These are phyloP conservation scores for Tolypocladium paradoxum DNA, from an alignment of 2,329 filamentous ascomycete genomes.

Conservation along the genomic window DNA sequence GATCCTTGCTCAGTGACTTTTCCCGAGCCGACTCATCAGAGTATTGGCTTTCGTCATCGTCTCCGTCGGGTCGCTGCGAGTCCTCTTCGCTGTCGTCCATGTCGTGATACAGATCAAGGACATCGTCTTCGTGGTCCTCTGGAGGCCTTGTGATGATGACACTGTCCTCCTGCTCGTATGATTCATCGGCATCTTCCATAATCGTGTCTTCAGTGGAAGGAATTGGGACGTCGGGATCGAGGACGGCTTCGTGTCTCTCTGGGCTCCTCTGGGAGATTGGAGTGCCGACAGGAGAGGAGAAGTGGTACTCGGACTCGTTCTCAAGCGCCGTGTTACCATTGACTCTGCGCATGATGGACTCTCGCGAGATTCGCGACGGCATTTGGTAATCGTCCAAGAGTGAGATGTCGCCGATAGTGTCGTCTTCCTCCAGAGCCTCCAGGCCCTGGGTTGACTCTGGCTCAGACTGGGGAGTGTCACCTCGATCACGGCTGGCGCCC, in stretches of 20 bases:
- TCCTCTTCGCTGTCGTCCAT: conserved; percentile 48
- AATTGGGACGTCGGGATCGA: conserved; percentile 84
- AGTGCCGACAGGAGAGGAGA: conserved; percentile 49
- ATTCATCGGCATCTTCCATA: conserved; percentile 39
- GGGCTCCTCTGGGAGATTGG: conserved; percentile 31
- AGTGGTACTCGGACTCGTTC: conserved; percentile 50
- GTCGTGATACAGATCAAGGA: conserved; percentile 57
- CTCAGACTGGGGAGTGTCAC: conserved; percentile 31
- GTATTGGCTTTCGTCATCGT: conserved; percentile 24
- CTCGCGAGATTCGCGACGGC: conserved; percentile 75
- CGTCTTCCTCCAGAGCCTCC: conserved; percentile 43
- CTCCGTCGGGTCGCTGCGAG: conserved; percentile 42
- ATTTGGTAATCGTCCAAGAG: conserved; percentile 52
- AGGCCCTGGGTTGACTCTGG: conserved; percentile 20
- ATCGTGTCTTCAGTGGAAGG: conserved; percentile 70
- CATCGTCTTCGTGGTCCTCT: conserved; percentile 50
- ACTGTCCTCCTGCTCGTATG: conserved; percentile 43
- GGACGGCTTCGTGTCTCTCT: conserved; percentile 9
- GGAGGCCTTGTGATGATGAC: conserved; percentile 58
- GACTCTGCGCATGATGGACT: conserved; percentile 84
- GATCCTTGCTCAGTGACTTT: conserved; percentile 10
- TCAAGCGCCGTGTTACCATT: conserved; percentile 52
- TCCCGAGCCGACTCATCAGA: conserved; percentile 17
- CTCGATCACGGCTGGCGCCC: conserved; percentile 41
- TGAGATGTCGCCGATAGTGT: conserved; percentile 49